Percentiles rank a stretch among this genome's conserved stretches.
Evolutionary conservation across 2,329 filamentous ascomycete species (phyloP).

Genomic region (Epichloe brachyelytri): DNA sequence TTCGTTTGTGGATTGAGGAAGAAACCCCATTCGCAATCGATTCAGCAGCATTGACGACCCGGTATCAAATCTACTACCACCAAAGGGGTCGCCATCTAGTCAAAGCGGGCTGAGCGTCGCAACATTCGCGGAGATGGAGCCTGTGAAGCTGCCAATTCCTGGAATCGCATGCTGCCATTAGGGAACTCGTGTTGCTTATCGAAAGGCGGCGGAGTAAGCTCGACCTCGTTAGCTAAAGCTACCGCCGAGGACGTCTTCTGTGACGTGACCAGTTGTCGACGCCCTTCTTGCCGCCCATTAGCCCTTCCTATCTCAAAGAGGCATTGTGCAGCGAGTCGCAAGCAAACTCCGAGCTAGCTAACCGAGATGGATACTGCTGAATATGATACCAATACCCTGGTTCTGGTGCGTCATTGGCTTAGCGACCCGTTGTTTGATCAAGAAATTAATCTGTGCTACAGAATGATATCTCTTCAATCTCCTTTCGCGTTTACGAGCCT

Average conservation of each 20-base stretch:
- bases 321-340: conserved; percentile 2
- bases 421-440: background rate
- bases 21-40: background rate
- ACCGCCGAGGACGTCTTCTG: background rate
- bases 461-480: conserved; percentile 44
- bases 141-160: conserved; percentile 14
- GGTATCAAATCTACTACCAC: background rate
- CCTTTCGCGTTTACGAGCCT: conserved; percentile 43
- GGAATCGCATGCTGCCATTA: conserved; percentile 10
- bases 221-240: conserved; percentile 10
- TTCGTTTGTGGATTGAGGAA: background rate
- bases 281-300: conserved; percentile 4
- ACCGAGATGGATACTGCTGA: conserved; percentile 50
- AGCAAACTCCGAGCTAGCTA: conserved; percentile 11
- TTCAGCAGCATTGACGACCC: background rate
- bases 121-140: conserved; percentile 27
- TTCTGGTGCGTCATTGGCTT: conserved; percentile 33
- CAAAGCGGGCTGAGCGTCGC: conserved; percentile 6
- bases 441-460: conserved; percentile 16
- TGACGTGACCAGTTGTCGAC: conserved; percentile 7
- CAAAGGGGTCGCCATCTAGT: background rate
- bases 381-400: conserved; percentile 48
- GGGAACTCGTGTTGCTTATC: background rate
- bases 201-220: conserved; percentile 2
- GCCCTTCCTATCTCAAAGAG: background rate